phyloP scores from a whole-genome alignment of 2,329 filamentous ascomycete species.

The Neofusicoccum umdonicola region DNA sequence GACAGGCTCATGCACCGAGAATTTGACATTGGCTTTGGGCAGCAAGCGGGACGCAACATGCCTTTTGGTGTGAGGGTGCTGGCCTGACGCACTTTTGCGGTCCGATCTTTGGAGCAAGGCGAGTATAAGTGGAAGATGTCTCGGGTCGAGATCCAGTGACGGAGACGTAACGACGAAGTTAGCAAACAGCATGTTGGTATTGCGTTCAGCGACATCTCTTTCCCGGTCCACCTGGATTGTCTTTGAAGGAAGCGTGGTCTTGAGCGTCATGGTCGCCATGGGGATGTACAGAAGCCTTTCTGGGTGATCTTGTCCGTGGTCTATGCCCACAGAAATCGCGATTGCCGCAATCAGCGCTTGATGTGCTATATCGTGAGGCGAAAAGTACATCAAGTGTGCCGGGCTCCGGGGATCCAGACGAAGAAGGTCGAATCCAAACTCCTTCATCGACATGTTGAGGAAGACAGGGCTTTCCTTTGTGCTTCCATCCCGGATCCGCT shows the following conservation, averaged over 20 bases:
- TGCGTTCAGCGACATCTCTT: conserved; percentile 74
- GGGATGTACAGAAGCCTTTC: conserved; percentile 90
- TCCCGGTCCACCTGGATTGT: conserved; percentile 77
- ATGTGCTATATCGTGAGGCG: conserved; percentile 86
- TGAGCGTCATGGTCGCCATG: conserved; percentile 94
- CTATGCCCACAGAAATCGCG: conserved; percentile 86
- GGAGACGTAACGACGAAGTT: conserved; percentile 96
- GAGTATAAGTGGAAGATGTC: conserved; percentile 81
- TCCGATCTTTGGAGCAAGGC: conserved; percentile 62
- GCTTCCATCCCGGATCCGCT: conserved; percentile 68
- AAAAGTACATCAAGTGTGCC: conserved; percentile 98
- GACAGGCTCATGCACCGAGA: conserved; percentile 95
- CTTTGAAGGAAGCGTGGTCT: conserved; percentile 92
- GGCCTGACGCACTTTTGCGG: conserved; percentile 18
- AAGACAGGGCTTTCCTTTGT: conserved; percentile 65
- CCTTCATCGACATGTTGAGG: conserved; percentile 90
- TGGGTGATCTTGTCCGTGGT: conserved; percentile 81
- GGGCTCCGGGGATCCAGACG: conserved; percentile 89
- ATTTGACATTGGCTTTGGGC: conserved; percentile 90
- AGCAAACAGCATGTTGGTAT: conserved; percentile 93
- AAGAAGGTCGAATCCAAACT: conserved; percentile 89
- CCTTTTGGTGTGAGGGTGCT: conserved; percentile 40
- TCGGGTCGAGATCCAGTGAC: conserved; percentile 87
- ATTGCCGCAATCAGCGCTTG: conserved; percentile 90
- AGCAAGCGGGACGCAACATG: conserved; percentile 83